phyloP scores from a whole-genome alignment of 2,329 filamentous ascomycete species.

The Didymella exigua region DNA sequence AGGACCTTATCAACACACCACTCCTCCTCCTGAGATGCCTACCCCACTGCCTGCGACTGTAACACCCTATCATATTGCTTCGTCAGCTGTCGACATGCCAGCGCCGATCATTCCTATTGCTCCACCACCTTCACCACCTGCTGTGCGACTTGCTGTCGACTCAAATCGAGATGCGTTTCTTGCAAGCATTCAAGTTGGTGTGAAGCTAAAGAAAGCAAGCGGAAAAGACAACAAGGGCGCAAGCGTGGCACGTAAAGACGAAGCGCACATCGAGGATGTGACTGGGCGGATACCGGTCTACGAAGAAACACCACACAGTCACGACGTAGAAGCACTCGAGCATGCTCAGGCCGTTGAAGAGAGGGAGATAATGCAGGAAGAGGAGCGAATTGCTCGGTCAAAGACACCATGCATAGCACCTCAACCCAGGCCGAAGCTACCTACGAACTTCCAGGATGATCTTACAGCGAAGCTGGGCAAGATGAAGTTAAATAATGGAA shows the following conservation, averaged over 20 bases:
- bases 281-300: constrained; percentile 4
- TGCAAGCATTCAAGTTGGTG: background rate
- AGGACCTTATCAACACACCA: background rate
- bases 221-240: constrained; percentile 1
- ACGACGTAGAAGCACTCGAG: constrained; percentile 17
- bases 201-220: constrained; percentile 6
- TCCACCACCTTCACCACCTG: background rate
- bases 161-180: background rate
- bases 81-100: background rate
- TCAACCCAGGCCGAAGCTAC: background rate
- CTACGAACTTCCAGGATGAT: background rate
- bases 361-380: background rate
- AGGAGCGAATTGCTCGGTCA: background rate
- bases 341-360: constrained; percentile 16
- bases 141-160: background rate
- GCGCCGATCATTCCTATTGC: background rate
- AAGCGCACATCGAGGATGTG: background rate
- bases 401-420: background rate
- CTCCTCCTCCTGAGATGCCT: background rate
- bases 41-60: background rate
- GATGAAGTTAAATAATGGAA: background rate
- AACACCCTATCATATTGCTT: background rate
- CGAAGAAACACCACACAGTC: constrained; percentile 17
- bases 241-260: background rate
- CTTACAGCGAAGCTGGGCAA: background rate